These are phyloP conservation scores for Acorus calamus DNA, from an alignment of 106 monocot genomes.

Conservation along the genomic window DNA sequence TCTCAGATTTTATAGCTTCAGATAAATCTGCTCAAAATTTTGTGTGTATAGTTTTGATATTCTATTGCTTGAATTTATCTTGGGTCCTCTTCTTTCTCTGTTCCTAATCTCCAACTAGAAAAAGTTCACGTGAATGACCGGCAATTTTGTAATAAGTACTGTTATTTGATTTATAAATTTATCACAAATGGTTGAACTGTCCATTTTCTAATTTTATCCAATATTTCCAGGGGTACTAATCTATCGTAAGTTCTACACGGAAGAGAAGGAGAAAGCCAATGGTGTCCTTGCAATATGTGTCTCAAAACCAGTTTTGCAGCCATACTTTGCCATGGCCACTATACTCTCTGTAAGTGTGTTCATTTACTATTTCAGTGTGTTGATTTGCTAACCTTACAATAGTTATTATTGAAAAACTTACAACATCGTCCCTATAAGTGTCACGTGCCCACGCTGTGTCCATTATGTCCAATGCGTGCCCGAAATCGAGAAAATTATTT, in stretches of 20 bases:
- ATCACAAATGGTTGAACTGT: too few species aligned
- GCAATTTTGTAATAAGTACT: background rate
- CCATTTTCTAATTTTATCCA: background rate
- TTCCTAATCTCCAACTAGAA: too few species aligned
- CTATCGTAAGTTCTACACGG: constrained; percentile 81
- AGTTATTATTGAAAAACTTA: constrained; percentile 2
- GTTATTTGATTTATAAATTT: background rate
- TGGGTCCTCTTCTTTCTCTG: too few species aligned
- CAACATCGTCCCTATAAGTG: too few species aligned
- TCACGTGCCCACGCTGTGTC: too few species aligned
- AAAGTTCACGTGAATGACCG: too few species aligned
- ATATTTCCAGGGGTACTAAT: constrained; percentile 54
- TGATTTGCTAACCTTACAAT: background rate
- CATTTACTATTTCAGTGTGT: background rate
- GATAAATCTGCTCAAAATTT: too few species aligned
- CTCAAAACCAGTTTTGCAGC: constrained; percentile 57
- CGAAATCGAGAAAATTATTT: too few species aligned
- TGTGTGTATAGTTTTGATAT: too few species aligned
- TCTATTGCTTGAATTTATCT: too few species aligned
- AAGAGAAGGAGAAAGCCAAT: constrained; percentile 62
- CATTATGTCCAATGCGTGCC: too few species aligned
- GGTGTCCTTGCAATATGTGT: constrained; percentile 75
- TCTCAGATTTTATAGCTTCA: too few species aligned
- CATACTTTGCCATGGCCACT: constrained; percentile 35
- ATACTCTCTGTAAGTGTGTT: constrained; percentile 50